Evolutionary conservation across 2,329 filamentous ascomycete species (phyloP).

Genomic region (Fusarium mundagurra): DNA sequence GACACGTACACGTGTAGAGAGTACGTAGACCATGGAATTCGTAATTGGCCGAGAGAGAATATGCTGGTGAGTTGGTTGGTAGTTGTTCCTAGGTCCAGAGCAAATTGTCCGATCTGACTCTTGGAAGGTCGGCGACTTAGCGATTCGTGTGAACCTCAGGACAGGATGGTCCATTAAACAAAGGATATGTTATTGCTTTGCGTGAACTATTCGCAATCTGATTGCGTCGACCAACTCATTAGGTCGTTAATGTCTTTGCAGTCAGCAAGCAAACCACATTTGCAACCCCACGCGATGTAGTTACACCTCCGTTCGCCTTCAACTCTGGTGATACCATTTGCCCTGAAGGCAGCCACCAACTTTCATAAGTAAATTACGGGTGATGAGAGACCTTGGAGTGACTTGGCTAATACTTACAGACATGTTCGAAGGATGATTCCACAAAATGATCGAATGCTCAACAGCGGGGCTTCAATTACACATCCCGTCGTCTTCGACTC

Average conservation of each 20-base stretch:
- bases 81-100: neutral
- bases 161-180: neutral
- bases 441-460: neutral
- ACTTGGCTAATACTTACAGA: neutral
- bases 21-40: neutral
- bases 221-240: neutral
- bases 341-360: neutral
- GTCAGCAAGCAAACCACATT: neutral
- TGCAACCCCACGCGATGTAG: neutral
- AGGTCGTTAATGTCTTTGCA: neutral
- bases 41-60: neutral
- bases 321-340: neutral
- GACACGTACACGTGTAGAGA: constrained; percentile 24
- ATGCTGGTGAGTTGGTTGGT: neutral
- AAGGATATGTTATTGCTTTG: neutral
- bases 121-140: neutral
- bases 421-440: neutral
- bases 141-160: neutral
- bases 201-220: neutral
- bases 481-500: neutral
- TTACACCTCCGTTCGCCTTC: neutral
- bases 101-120: neutral
- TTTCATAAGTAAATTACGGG: neutral
- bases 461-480: neutral
- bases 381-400: neutral